Base-by-base conservation (phyloP, 2,329 filamentous ascomycete species). In the Bimuria novae-zelandiae region DNA sequence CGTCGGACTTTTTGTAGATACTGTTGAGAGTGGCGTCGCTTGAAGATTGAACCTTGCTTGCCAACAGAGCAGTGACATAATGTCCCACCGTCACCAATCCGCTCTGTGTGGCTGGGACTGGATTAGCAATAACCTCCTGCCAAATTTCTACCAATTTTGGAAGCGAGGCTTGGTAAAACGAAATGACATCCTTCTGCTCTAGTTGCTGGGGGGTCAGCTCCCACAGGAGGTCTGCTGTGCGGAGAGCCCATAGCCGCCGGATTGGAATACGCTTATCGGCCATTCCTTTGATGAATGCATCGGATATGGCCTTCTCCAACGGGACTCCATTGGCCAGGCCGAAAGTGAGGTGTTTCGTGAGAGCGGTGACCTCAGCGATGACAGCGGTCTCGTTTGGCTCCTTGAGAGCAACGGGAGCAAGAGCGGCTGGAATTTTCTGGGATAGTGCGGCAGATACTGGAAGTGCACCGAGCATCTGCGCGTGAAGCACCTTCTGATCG, bases 341-440 rank as follows among this genome's bases (percentile, higher is more conserved):
- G 65, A 82, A 84, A 10, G 77, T 76, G 29, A 88, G 76, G 63
- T 89, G 88, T 54, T 83, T 82, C 48, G 85, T 82, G 50, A 97
- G 80, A 4, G 89, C 83, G 29, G 81, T 80, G 6, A 92, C 85
- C 72, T 96, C 91, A 8, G 89, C 86, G 36, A 84, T 81, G 22
- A 96, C 78, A 36, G 92, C 92, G 30, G 82, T 77, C 72, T 99
- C 94, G 64, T 95, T 97, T 7, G 92, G 87, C 75, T 99, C 94
- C 68, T 97, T 96, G 6, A 83, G 76, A 16, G 89, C 86, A 12
- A 91, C 79, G 16, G 84, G 75, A 6, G 88, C 84, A 53, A 97
- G 80, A 6, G 84, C 84, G 44, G 80, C 77, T 1, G 85, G 82
- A 25, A 93, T 80, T 60, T 89, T 89, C 52, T 82, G 80, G 0